Base-by-base conservation (phyloP, 2,329 filamentous ascomycete genomes). In the Exophiala dermatitidis region DNA sequence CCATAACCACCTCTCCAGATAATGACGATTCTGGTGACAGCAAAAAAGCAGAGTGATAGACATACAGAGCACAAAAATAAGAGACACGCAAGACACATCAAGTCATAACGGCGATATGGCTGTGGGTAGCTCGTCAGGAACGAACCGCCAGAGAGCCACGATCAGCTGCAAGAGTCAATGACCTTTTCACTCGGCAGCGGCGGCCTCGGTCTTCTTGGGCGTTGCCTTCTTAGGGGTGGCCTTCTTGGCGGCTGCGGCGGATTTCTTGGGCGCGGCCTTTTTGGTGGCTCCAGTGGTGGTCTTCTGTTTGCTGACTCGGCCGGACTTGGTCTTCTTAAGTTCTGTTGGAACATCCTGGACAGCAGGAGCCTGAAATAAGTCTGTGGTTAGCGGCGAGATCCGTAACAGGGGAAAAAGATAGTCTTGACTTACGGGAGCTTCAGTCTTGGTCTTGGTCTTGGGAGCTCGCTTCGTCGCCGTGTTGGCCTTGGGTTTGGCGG, bases 321-420 rank as follows among this genome's bases (percentile, higher is more conserved):
- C 88, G 50, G 87, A 84, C 81, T 93, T 93, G 70, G 88, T 90
- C 81, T 88, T 90, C 69, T 79, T 81, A 48, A 90, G 73, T 46
- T 85, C 77, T 65, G 83, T 82, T 59, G 82, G 77, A 72, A 85
- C 83, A 62, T 88, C 83, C 53, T 83, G 78, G 46, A 85, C 75
- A 60, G 84, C 84, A 53, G 83, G 80, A 10, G 81, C 82, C 79
- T 83, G 61, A 10, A 46, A 8, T 29, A 38, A 9, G 19, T 19
- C 19, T 19, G 19, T 19, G 26, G 58, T 67, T 59, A 71, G 62
- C 57, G 46, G 32, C 6, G 28, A 32, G 33, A 3, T 7, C 9
- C 26, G n/a, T 50, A 34, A n/a, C 8, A 5, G 28, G 9, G 12
- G 8, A 34, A 8, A 34, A 8, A 29, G n/a, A 28, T n/a, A 10